phyloP scores from a whole-genome alignment of 2,329 filamentous ascomycete species.

The Neonectria punicea region DNA sequence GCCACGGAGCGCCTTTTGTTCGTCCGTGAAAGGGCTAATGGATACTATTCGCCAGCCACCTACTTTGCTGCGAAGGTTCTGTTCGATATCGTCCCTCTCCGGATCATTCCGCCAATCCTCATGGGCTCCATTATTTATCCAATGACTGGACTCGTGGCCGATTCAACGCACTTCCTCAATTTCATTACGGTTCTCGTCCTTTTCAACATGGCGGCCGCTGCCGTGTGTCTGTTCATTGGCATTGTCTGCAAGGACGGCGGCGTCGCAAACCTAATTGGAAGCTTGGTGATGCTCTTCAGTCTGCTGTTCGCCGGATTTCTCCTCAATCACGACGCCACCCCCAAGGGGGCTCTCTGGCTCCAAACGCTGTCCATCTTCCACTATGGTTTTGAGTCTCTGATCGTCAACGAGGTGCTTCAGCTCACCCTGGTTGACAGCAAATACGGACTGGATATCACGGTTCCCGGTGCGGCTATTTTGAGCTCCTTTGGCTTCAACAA shows the following conservation, averaged over 20 bases:
- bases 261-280: conserved; percentile 93
- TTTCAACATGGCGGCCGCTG: conserved; percentile 94
- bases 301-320: conserved; percentile 93
- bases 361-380: conserved; percentile 97
- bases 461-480: conserved; percentile 92
- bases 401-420: conserved; percentile 95
- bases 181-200: conserved; percentile 93
- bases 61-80: conserved; percentile 97
- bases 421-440: conserved; percentile 92
- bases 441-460: conserved; percentile 95
- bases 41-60: conserved; percentile 92
- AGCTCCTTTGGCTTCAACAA: conserved; percentile 96
- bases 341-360: conserved; percentile 85
- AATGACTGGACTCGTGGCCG: conserved; percentile 92
- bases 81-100: conserved; percentile 96
- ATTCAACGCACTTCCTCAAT: conserved; percentile 84
- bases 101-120: conserved; percentile 91
- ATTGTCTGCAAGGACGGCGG: conserved; percentile 92
- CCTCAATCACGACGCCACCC: conserved; percentile 94
- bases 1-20: conserved; percentile 91
- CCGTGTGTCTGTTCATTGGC: conserved; percentile 94
- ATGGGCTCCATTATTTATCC: conserved; percentile 97
- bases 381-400: conserved; percentile 94
- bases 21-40: conserved; percentile 92
- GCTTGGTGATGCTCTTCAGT: conserved; percentile 97